A percentile compares a stretch with the other conserved stretches of the same genome.
These are phyloP conservation scores for Xylariaceae sp. DNA, from an alignment of 2,329 filamentous ascomycete genomes.

Conservation along the genomic window DNA sequence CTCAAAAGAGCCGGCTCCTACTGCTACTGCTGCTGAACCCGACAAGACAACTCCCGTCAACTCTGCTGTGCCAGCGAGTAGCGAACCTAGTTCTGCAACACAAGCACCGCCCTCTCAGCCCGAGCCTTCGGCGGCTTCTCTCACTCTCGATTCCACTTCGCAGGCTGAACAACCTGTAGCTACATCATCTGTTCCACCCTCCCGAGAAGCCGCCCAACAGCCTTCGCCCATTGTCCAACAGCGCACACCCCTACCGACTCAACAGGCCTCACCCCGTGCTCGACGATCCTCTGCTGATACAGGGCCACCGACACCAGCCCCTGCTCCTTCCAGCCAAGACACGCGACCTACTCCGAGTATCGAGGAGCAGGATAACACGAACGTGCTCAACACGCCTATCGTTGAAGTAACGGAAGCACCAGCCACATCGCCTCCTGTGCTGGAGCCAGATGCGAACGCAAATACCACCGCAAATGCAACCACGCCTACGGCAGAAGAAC, in stretches of 20 bases:
- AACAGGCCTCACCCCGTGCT: not conserved
- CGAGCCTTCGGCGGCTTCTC: too few relatives aligned
- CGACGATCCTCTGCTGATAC: slow-evolving; percentile 2
- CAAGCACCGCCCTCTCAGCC: too few relatives aligned
- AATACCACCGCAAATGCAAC: slow-evolving; percentile 16
- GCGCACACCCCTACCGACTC: not conserved
- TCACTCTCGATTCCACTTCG: too few relatives aligned
- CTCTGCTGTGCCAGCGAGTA: not conserved
- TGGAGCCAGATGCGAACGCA: slow-evolving; percentile 18
- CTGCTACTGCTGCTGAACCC: slow-evolving; percentile 15
- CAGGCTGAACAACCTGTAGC: too few relatives aligned
- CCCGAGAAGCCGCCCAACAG: slow-evolving; percentile 1
- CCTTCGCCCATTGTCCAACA: not conserved
- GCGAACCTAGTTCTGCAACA: too few relatives aligned
- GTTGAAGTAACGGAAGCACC: slow-evolving; percentile 5
- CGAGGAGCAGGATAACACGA: not conserved
- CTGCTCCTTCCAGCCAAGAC: not conserved
- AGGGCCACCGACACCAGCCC: slow-evolving; percentile 5
- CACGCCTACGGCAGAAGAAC: slow-evolving; percentile 9
- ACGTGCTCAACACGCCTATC: slow-evolving; percentile 2
- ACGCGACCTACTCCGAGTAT: not conserved
- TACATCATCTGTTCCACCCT: not conserved
- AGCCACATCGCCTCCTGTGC: slow-evolving; percentile 2
- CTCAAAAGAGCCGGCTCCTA: slow-evolving; percentile 8
- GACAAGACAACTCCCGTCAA: slow-evolving; percentile 12